Percentiles rank a stretch among this genome's conserved stretches.
phyloP scores from a whole-genome alignment of 192 early-diverging fungal species.

The Backusella psychrophila region DNA sequence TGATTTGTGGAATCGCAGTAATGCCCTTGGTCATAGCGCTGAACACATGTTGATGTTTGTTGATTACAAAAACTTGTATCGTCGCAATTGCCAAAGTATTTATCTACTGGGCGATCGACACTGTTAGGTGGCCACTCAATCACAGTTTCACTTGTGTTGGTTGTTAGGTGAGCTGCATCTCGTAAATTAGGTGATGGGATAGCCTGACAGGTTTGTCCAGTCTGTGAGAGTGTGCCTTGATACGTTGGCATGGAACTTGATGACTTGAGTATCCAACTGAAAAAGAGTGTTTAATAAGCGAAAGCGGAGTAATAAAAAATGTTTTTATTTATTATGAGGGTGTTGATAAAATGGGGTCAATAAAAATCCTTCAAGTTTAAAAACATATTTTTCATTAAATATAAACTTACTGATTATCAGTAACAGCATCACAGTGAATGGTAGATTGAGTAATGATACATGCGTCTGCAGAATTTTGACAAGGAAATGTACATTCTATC shows the following conservation, averaged over 20 bases:
- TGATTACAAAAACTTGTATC: background rate
- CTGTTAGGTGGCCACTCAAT: background rate
- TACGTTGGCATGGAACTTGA: background rate
- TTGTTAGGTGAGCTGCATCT: background rate
- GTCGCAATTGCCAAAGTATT: background rate
- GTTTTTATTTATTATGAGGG: background rate
- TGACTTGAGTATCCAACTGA: background rate
- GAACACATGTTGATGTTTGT: background rate
- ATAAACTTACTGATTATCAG: background rate
- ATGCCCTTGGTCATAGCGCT: background rate
- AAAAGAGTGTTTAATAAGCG: background rate
- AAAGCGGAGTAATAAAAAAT: background rate
- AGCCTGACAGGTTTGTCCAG: background rate
- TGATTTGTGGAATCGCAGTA: slow-evolving; percentile 3
- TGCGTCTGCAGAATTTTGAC: background rate
- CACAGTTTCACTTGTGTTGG: background rate
- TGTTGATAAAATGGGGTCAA: background rate
- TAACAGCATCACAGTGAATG: background rate
- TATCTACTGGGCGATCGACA: background rate
- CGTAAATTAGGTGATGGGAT: background rate
- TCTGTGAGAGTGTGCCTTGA: background rate
- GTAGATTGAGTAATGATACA: background rate
- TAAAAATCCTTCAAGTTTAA: background rate
- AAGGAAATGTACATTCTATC: slow-evolving; percentile 1
- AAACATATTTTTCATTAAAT: background rate